Base-by-base conservation (phyloP, 768 basidiomycete genomes). In the Termitomyces heimii region DNA sequence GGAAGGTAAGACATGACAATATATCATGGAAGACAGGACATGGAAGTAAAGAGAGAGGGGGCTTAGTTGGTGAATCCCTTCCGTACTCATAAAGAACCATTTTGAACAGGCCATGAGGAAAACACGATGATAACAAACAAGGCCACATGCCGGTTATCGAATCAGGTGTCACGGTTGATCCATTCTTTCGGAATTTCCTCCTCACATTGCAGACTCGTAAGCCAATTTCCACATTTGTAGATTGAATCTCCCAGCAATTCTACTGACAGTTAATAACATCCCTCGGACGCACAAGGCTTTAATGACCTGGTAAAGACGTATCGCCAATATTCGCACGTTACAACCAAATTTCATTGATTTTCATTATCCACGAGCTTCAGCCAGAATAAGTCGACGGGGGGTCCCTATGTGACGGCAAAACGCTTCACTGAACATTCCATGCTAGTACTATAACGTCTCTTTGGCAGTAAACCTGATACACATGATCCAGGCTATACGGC, bases 41-140 rank as follows among this genome's bases (percentile, higher is more conserved):
- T 32, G 29, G 29, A 32, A 20, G n/a, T 12, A 32, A 20, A 31
- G 29, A 31, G 47, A 32, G 47, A 31, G 29, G 31, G 18, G 18
- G 24, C 0, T 29, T n/a, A n/a, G 31, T 9, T 22, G 14, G n/a
- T 20, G 12, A 48, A 48, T 48, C n/a, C 29, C 20, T 31, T 12
- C 16, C 26, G 24, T 45, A 7, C 24, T 45, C 24, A 45, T 45
- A 29, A 40, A 48, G 31, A 31, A 31, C 29, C 31, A 31, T 32
- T 48, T 29, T 31, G 46, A 47, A 47, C 31, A 20, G 6, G 47
- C 47, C 47, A 48, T 29, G 47, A 48, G 47, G 47, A 48, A 32
- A 48, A 48, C 47, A 48, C 47, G 47, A 48, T 48, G 47, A 32
- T 31, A 48, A 48, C 47, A 48, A 48, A 48, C 47, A 48, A 20